Conservation (phyloP, 1,284 basidiomycete species). For the Leccinum proximum region DNA sequence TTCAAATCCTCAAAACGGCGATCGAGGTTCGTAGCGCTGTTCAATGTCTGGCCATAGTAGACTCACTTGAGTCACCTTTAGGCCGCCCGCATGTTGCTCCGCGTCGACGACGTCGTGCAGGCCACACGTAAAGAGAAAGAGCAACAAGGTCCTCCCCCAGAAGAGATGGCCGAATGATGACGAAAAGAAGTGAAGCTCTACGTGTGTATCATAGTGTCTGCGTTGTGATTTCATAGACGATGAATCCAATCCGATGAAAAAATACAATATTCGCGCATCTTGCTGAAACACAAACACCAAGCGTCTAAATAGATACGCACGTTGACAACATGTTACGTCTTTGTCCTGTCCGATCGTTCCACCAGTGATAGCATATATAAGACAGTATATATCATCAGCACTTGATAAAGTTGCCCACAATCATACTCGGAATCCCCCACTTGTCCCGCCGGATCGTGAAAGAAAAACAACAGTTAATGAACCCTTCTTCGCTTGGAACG, state of each 20-base stretch:
- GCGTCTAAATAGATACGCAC: too few species aligned
- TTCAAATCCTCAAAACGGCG: slow-evolving; percentile 97
- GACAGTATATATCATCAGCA: slow-evolving; percentile 37
- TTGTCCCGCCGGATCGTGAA: slow-evolving; percentile 93
- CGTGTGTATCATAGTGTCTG: background rate
- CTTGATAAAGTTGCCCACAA: slow-evolving; percentile 84
- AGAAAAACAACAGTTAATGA: slow-evolving; percentile 92
- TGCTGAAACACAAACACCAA: too few species aligned
- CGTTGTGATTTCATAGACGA: background rate
- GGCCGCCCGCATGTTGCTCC: background rate
- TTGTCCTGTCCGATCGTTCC: background rate
- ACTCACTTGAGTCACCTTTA: background rate
- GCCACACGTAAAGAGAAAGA: background rate
- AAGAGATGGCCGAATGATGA: background rate
- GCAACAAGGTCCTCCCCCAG: background rate
- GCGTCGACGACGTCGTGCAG: background rate
- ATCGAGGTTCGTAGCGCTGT: slow-evolving; percentile 64
- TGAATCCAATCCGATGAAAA: background rate
- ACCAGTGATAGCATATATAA: background rate
- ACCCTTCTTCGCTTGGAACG: slow-evolving; percentile 53
- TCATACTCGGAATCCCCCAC: slow-evolving; percentile 91
- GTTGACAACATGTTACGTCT: background rate
- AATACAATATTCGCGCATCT: background rate
- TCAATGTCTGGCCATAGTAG: background rate
- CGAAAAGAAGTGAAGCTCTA: background rate